Evolutionary conservation across 768 basidiomycete genomes (phyloP).

Genomic region (Zangia roseola): DNA sequence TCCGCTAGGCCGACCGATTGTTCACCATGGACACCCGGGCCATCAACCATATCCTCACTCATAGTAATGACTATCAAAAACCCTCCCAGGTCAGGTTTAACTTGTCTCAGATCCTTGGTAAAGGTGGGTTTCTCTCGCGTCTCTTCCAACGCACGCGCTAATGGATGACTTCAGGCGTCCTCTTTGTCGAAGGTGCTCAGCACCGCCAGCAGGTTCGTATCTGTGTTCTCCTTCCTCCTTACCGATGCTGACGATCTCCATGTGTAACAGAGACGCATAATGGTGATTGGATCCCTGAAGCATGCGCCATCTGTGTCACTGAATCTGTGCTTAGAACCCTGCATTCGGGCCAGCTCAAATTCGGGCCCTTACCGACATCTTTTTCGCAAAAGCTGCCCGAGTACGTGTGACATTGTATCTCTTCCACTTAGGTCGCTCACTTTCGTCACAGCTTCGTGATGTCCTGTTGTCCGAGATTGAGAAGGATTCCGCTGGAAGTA

Average conservation of each 20-base stretch:
- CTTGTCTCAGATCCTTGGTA: conserved; percentile 42
- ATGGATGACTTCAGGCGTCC: conserved; percentile 38
- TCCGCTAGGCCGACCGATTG: conserved; percentile 37
- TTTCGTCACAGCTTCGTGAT: conserved; percentile 44
- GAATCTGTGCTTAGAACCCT: conserved; percentile 45
- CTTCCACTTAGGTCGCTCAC: neutral
- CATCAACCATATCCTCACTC: conserved; percentile 60
- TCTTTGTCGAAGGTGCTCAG: conserved; percentile 41
- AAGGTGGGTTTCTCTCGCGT: conserved; percentile 25
- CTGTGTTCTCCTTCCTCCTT: neutral
- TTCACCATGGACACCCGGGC: conserved; percentile 63
- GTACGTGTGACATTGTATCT: conserved; percentile 28
- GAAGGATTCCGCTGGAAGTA: conserved; percentile 19
- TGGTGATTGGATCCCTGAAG: conserved; percentile 20
- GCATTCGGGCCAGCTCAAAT: conserved; percentile 64
- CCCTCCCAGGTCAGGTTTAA: conserved; percentile 38
- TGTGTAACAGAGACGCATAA: conserved; percentile 22
- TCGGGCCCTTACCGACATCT: conserved; percentile 54
- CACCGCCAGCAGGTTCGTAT: conserved; percentile 40
- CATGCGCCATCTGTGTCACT: neutral
- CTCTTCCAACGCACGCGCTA: neutral
- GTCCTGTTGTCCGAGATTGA: conserved; percentile 39
- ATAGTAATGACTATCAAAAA: conserved; percentile 56
- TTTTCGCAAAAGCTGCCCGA: conserved; percentile 53
- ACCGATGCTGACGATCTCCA: neutral